Conservation (phyloP, 352 stramenopile genomes). For the Globisporangium canariense region DNA sequence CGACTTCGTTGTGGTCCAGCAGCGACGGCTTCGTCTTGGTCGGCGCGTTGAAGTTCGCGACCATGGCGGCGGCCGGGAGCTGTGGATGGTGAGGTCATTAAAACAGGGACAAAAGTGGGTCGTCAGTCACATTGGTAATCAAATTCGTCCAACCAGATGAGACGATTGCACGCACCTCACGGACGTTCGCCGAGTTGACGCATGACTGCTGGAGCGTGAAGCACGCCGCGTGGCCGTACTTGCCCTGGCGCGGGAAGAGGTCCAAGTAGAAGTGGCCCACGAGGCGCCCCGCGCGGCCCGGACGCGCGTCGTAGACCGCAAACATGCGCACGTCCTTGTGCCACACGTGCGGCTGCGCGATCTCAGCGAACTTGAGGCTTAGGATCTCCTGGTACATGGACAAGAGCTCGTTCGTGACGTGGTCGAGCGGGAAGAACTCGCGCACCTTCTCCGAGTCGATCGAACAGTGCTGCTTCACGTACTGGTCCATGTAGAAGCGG, state of each 20-base stretch:
- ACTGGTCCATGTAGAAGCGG: conserved; percentile 87
- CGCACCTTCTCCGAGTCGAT: conserved; percentile 86
- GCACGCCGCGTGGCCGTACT: conserved; percentile 88
- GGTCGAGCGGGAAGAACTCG: conserved; percentile 86
- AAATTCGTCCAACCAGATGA: neutral
- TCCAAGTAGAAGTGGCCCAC: conserved; percentile 89
- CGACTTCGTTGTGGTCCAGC: conserved; percentile 80
- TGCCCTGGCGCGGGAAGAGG: conserved; percentile 81
- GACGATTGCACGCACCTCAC: conserved; percentile 23
- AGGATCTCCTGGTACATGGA: conserved; percentile 88
- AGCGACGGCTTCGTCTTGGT: conserved; percentile 78
- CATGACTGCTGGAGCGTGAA: conserved; percentile 86
- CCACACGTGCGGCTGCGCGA: conserved; percentile 78
- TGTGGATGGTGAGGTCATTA: conserved; percentile 6
- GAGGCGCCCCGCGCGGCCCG: conserved; percentile 42
- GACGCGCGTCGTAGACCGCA: conserved; percentile 68
- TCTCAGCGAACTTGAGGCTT: conserved; percentile 82
- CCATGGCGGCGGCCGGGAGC: conserved; percentile 81
- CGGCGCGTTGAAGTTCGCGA: conserved; percentile 87
- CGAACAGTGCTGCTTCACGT: conserved; percentile 84
- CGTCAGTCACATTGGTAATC: neutral
- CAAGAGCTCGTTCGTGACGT: conserved; percentile 83
- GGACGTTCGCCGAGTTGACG: conserved; percentile 51
- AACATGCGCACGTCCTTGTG: conserved; percentile 89
- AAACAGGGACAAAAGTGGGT: conserved; percentile 10